A percentile compares a stretch with the other conserved stretches of the same genome.
These are phyloP conservation scores for Quercus lobata DNA, from an alignment of 331 rosid genomes.

Conservation along the genomic window DNA sequence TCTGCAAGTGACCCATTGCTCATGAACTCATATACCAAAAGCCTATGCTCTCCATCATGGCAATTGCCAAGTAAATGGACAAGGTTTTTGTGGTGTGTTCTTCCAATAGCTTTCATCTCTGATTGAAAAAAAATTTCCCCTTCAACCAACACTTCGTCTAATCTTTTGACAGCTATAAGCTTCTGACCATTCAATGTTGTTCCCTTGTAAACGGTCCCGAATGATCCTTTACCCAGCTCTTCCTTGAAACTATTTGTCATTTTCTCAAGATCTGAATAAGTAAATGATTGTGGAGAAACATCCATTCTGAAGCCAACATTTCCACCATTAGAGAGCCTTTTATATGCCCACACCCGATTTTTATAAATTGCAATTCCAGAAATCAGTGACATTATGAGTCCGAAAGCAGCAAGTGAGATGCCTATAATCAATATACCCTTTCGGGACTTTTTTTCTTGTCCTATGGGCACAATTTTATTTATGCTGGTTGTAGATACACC, in stretches of 20 bases:
- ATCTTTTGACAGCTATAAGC: background rate
- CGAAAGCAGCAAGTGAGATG: background rate
- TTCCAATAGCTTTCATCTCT: constrained; percentile 17
- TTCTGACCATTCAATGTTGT: background rate
- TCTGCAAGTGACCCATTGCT: constrained; percentile 44
- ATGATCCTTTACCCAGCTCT: background rate
- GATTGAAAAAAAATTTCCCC: constrained; percentile 22
- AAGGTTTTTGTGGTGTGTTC: constrained; percentile 24
- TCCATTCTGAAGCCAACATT: constrained; percentile 30
- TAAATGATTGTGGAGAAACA: constrained; percentile 23
- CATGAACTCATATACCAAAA: constrained; percentile 59
- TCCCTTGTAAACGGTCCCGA: background rate
- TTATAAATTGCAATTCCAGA: background rate
- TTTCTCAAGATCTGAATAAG: constrained; percentile 23
- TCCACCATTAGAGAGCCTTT: constrained; percentile 11
- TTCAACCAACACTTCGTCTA: constrained; percentile 4
- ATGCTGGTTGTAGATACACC: background rate
- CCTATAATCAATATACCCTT: background rate
- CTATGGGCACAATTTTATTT: background rate
- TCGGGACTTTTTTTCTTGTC: background rate
- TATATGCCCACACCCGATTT: background rate
- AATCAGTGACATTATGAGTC: background rate
- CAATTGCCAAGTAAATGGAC: constrained; percentile 29
- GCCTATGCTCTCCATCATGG: constrained; percentile 40
- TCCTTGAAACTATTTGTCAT: background rate